Evolutionary conservation across 164 flowering plant genomes (phyloP), one percentile per base, ranked within the genome.

Genomic region (Chimonanthus salicifolius): DNA sequence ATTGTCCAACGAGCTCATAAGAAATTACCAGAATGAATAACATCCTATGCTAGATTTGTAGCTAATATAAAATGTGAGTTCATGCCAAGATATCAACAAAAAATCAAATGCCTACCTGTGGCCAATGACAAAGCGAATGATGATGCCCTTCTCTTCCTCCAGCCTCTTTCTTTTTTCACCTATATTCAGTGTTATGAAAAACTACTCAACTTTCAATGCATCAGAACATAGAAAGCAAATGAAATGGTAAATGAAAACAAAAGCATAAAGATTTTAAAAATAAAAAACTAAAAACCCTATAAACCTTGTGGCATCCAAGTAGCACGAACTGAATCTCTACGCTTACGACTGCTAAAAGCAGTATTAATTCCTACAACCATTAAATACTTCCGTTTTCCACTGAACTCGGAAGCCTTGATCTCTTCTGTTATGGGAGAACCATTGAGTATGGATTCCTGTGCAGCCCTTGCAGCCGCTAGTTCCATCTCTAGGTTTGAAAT

Each of bases 251-350:
- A 62, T 6, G 43, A 62, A 63, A 71, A 44, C 49, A 49, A 58
- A 47, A n/a, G 43, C 2, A 2, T 3, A 6, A 49, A 70, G 66
- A 16, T 16, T 4, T 15, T 2, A 6, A 51, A 58, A 48, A 47
- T 3, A 33, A 43, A 51, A 67, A 45, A 46, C 18, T 49, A 63
- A 49, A 15, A 78, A 6, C 43, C 50, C 21, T 65, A 10, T 44
- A 74, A 64, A 92, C 99, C 99, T 87, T 84, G 92, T 49, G 90
- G 97, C 97, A 94, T 89, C 99, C 99, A 94, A 44, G 99, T 92
- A 33, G 92, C 86, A 72, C 99, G 97, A 73, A 94, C 90, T 9
- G 99, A 94, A 78, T 94, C 99, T 81, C 99, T 85, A 63, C 99
- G 83, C 79, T 94, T 94, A 54, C 99, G 83, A 79, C 99, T 92